Base-by-base conservation (phyloP, 169 alveolate genomes). In the Plasmodium yoelii region DNA sequence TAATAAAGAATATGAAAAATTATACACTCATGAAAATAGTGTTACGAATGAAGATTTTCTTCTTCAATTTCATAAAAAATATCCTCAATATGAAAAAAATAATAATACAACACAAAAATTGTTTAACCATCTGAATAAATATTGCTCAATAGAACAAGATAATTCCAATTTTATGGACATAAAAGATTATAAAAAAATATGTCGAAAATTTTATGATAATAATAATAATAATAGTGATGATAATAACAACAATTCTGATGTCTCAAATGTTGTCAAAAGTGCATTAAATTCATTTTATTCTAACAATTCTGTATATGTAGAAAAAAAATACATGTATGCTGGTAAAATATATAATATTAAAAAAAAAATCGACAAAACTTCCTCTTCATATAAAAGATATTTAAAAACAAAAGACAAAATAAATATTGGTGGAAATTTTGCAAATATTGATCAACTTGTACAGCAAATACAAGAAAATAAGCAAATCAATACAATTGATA, bases 321-420 rank as follows among this genome's bases (percentile, higher is more conserved):
- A 77, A 77, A 77, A 77, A 44, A 61, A 64, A 77, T 77, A 77
- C 39, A 77, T 77, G 89, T 77, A 77, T 56, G 89, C 89, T 4
- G 89, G 89, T 5, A 77, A 77, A 64, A 67, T 64, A 8, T 77
- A 63, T 42, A 77, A 74, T 9, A 28, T 77, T 56, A 64, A 77
- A 51, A 77, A 77, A 51, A 77, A 77, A 64, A 77, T 77, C 3
- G 89, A 77, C n/a, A 77, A 77, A 47, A 77, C 89, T 1, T 77
- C 89, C 0, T 34, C 77, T 44, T 61, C 75, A 2, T 77, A 77
- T 57, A 77, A 77, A 57, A 67, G 77, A n/a, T 77, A 77, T 47
- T 56, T 77, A 67, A 77, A 67, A 44, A 77, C 73, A 69, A 19
- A 77, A 34, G 77, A 77, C n/a, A 77, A 77, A 51, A 63, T 64